Base-by-base conservation (phyloP, 306 rosid genomes). In the Inga laurina region DNA sequence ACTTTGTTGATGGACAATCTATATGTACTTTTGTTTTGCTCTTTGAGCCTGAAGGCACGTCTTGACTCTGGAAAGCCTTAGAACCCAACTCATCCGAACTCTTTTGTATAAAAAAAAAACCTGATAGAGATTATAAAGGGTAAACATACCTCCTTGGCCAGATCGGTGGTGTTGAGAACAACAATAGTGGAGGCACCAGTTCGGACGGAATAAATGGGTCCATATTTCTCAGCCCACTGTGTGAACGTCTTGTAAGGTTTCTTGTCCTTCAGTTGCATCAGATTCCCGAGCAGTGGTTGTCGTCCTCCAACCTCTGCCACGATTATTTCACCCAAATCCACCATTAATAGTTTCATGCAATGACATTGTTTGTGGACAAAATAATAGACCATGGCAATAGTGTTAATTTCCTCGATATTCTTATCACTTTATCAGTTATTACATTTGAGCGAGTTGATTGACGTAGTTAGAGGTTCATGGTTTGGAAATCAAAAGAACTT, bases 191-290 rank as follows among this genome's bases (percentile, higher is more conserved):
- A 92, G 84, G 98, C 90, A 75, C 99, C 99, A 1, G 97, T 86
- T 84, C 37, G 87, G 84, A 96, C 90, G 24, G 98, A 96, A 82
- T 82, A 96, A 8, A 96, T 87, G 14, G 99, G 97, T 0, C 99
- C 99, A 75, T 91, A 71, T 37, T 75, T 79, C 52, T 90, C 86
- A 9, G 97, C 91, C 97, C 97, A 91, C 44, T n/a, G 86, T 0
- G 89, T 62, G 85, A 94, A 96, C 9, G 99, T 96, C 87, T 88
- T 91, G 87, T 96, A 82, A 16, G 99, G 99, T 72, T 96, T 96
- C 89, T 94, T 96, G 89, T 96, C 99, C 91, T 90, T 96, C 87
- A 96, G 82, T 67, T 96, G 99, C 76, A 96, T 87, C 84, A 96
- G 75, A 87, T 96, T 96, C 73, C 99, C 99, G 4, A 96, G 34